Conservation (phyloP, 2,329 filamentous ascomycete genomes). For the Fusarium buharicum region DNA sequence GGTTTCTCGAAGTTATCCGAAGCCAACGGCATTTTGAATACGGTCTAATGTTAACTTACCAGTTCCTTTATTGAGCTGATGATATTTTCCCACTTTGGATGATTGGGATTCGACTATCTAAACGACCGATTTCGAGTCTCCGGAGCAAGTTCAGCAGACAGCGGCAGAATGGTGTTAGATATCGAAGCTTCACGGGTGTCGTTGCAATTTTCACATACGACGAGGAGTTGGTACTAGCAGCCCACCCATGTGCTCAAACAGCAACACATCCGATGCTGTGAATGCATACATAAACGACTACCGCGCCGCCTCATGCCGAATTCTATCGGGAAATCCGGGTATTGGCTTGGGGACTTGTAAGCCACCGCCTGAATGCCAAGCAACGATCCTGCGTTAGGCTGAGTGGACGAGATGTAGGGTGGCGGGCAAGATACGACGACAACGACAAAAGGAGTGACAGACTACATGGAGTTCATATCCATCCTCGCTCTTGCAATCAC, state of each 20-base stretch:
- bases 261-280: not conserved
- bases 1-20: not conserved
- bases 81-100: too few relatives aligned
- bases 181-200: not conserved
- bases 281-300: not conserved
- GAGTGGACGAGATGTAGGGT: not conserved
- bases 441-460: not conserved
- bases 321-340: constrained; percentile 1
- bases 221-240: not conserved
- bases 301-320: constrained; percentile 3
- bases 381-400: not conserved
- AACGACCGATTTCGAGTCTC: too few relatives aligned
- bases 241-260: not conserved
- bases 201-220: constrained; percentile 19
- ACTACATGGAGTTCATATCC: not conserved
- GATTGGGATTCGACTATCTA: too few relatives aligned
- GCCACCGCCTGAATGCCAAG: not conserved
- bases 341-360: not conserved
- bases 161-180: too few relatives aligned
- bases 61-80: too few relatives aligned
- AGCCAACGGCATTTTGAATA: not conserved
- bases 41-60: too few relatives aligned
- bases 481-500: not conserved
- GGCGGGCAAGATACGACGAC: not conserved
- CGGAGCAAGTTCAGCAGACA: too few relatives aligned